Conservation (phyloP, 495 filamentous ascomycete species). For the Aspergillus wentii region DNA sequence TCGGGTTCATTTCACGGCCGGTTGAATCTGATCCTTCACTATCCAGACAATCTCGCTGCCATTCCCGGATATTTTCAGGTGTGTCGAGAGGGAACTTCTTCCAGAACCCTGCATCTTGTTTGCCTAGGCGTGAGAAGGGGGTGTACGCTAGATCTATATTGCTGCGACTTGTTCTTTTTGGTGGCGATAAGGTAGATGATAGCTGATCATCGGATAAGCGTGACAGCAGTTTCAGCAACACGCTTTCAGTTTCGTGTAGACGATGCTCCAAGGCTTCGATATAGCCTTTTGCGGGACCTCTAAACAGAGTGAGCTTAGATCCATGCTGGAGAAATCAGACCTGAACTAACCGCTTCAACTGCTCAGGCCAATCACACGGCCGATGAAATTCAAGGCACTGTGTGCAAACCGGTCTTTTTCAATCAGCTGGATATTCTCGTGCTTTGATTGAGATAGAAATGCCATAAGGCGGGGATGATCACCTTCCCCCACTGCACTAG, state of each 20-base stretch:
- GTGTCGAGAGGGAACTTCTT: slow-evolving; percentile 29
- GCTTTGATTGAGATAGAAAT: neutral
- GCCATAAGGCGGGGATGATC: too few species aligned
- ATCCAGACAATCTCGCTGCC: slow-evolving; percentile 25
- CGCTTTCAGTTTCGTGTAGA: slow-evolving; percentile 32
- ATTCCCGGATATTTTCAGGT: slow-evolving; percentile 26
- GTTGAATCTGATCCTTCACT: neutral
- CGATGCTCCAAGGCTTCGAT: slow-evolving; percentile 34
- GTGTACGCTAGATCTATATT: slow-evolving; percentile 5
- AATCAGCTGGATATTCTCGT: neutral
- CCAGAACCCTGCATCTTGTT: slow-evolving; percentile 33
- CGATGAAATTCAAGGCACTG: slow-evolving; percentile 33
- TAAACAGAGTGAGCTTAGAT: too few species aligned
- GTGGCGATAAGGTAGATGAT: slow-evolving; percentile 10
- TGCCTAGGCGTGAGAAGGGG: slow-evolving; percentile 22
- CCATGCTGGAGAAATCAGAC: too few species aligned
- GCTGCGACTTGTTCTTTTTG: neutral
- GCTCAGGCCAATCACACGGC: slow-evolving; percentile 35
- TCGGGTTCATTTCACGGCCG: too few species aligned
- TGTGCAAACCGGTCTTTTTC: slow-evolving; percentile 27
- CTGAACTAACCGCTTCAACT: slow-evolving; percentile 27
- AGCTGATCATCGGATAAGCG: slow-evolving; percentile 28
- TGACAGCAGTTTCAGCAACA: slow-evolving; percentile 25
- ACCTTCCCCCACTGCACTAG: slow-evolving; percentile 37
- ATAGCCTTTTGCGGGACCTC: slow-evolving; percentile 37